These are phyloP conservation scores for Fagopyrum esculentum DNA, from an alignment of 148 eudicot species.

Conservation along the genomic window DNA sequence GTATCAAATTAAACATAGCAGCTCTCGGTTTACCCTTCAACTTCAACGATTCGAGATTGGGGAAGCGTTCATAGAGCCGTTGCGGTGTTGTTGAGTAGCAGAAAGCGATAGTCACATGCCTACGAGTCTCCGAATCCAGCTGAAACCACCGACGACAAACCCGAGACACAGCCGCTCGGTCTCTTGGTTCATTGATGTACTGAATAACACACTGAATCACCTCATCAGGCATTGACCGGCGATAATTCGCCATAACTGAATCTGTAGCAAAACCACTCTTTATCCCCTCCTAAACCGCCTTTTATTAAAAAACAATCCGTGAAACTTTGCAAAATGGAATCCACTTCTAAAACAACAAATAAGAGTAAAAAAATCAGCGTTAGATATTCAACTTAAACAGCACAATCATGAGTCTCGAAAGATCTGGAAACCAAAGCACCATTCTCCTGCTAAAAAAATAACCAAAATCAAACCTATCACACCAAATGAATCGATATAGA, in stretches of 20 bases:
- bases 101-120: constrained; percentile 67
- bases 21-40: constrained; percentile 94
- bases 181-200: constrained; percentile 52
- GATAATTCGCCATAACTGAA: constrained; percentile 10
- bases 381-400: neutral
- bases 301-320: neutral
- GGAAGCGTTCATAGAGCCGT: constrained; percentile 49
- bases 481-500: neutral
- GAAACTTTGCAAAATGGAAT: neutral
- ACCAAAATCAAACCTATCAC: neutral
- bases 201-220: constrained; percentile 56
- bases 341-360: neutral
- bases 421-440: neutral
- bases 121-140: constrained; percentile 52
- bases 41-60: constrained; percentile 58
- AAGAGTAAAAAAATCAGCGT: neutral
- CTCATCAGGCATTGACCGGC: constrained; percentile 38
- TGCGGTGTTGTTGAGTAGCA: constrained; percentile 78
- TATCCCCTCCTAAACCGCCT: neutral
- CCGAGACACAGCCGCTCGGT: constrained; percentile 53
- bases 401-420: neutral
- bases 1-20: constrained; percentile 87
- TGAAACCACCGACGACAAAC: constrained; percentile 63
- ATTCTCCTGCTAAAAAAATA: neutral
- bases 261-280: neutral